Percentiles rank a stretch among this genome's conserved stretches.
These are phyloP conservation scores for Eucalyptus curtisii DNA, from an alignment of 345 rosid species.

Conservation along the genomic window DNA sequence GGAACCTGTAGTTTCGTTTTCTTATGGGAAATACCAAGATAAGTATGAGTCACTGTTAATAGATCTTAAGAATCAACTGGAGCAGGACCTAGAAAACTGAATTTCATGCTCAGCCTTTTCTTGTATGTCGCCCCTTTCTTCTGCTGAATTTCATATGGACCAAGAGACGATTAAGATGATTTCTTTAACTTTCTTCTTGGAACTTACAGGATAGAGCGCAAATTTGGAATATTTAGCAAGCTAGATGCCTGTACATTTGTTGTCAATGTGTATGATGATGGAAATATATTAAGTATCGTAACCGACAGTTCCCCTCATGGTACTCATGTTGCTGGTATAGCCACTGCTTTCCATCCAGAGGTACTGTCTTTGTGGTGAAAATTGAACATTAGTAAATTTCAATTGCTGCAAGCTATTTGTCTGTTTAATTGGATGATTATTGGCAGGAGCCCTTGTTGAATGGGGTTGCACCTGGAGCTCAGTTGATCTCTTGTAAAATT, in stretches of 20 bases:
- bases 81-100: background rate
- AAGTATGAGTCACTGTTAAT: background rate
- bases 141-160: background rate
- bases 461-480: constrained; percentile 99
- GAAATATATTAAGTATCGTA: constrained; percentile 78
- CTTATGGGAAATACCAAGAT: background rate
- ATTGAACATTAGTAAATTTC: background rate
- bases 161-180: background rate
- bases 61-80: background rate
- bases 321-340: constrained; percentile 98
- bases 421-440: background rate
- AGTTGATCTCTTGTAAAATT: constrained; percentile 92
- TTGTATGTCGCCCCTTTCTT: background rate
- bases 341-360: constrained; percentile 89
- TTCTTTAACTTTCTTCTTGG: background rate
- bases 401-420: background rate
- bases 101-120: background rate
- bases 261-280: constrained; percentile 70
- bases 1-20: background rate
- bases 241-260: constrained; percentile 90
- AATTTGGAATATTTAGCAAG: constrained; percentile 85
- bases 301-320: constrained; percentile 97
- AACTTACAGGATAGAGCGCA: constrained; percentile 66
- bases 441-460: constrained; percentile 80
- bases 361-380: constrained; percentile 12